These are phyloP conservation scores for Vitis rotundifolia DNA, from an alignment of 164 flowering plant genomes.

Conservation along the genomic window DNA sequence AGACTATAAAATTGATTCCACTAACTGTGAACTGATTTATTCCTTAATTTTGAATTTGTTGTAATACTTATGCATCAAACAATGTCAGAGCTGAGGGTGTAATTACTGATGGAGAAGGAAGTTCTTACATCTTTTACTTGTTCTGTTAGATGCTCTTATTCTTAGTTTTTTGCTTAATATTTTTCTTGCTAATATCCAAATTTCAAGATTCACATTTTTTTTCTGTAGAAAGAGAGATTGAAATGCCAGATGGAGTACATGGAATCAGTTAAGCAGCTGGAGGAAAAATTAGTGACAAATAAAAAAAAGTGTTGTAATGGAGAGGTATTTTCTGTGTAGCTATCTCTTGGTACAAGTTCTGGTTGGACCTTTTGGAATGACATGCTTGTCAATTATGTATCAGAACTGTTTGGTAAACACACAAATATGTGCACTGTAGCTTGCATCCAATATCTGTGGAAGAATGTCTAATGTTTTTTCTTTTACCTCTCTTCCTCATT, in stretches of 20 bases:
- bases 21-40: background rate
- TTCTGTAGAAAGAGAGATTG: constrained; percentile 59
- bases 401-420: background rate
- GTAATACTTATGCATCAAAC: background rate
- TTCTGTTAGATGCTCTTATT: background rate
- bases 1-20: background rate
- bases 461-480: background rate
- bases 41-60: background rate
- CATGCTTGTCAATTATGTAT: background rate
- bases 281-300: constrained; percentile 62
- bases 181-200: background rate
- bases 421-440: background rate
- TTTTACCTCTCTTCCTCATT: background rate
- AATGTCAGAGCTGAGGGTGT: too few relatives aligned
- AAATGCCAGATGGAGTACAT: constrained; percentile 79
- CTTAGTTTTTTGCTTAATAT: background rate
- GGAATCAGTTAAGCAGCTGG: constrained; percentile 78
- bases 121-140: too few relatives aligned
- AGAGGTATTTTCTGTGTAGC: constrained; percentile 37
- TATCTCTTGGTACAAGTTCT: background rate
- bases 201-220: background rate
- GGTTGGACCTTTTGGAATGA: background rate
- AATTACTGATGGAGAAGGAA: too few relatives aligned
- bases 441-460: background rate
- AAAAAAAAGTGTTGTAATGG: constrained; percentile 44